phyloP scores from a whole-genome alignment of 176 grass and related monocot species.

The Raddia guianensis region DNA sequence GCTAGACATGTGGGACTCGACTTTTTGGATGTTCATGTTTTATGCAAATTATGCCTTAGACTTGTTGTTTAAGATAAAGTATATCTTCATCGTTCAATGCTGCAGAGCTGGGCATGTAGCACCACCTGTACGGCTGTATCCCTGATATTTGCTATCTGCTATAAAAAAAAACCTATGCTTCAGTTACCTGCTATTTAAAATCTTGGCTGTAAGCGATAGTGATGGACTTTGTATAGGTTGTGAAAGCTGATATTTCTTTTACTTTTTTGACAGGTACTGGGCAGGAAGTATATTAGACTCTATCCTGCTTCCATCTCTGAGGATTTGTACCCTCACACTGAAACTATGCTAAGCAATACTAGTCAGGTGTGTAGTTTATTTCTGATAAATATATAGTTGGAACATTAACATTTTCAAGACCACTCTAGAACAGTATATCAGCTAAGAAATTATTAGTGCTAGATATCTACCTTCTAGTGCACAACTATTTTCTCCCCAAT shows the following conservation, averaged over 20 bases:
- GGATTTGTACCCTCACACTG: constrained; percentile 68
- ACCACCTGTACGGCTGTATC: no score
- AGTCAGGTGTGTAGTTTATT: constrained; percentile 65
- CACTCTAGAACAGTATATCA: background rate
- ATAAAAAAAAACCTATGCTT: no score
- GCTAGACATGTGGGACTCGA: no score
- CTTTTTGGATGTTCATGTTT: no score
- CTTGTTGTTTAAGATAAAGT: no score
- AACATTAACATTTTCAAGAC: background rate
- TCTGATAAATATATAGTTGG: background rate
- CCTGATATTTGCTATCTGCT: no score
- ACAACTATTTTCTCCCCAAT: background rate
- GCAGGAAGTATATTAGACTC: constrained; percentile 93
- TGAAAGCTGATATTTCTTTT: constrained; percentile 28
- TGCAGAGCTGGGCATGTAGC: no score
- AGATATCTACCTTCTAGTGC: background rate
- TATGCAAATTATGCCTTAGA: no score
- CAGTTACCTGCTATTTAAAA: background rate
- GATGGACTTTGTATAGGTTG: background rate
- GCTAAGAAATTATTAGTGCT: constrained; percentile 24
- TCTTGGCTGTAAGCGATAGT: background rate
- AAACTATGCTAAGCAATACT: constrained; percentile 79
- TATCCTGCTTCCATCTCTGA: constrained; percentile 64
- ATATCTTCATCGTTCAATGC: no score
- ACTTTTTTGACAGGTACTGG: constrained; percentile 69